These are phyloP conservation scores for Cronartium quercuum DNA, from an alignment of 1,284 basidiomycete species.

Conservation along the genomic window DNA sequence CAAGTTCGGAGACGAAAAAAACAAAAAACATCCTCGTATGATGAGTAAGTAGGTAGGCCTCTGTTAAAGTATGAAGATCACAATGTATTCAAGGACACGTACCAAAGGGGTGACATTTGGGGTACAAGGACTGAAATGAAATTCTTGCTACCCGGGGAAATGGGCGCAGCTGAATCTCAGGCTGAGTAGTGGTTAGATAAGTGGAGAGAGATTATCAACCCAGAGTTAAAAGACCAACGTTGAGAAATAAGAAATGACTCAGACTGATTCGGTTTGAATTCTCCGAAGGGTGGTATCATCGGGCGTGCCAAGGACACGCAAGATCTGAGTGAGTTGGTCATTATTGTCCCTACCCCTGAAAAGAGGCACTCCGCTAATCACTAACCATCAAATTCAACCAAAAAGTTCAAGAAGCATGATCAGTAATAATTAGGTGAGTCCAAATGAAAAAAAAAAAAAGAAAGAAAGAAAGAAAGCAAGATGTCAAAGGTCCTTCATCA, in stretches of 20 bases:
- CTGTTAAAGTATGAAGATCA: background rate
- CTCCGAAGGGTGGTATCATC: conserved; percentile 81
- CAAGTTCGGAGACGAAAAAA: background rate
- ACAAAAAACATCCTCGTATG: background rate
- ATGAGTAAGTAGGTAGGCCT: background rate
- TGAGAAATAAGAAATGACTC: conserved; percentile 47
- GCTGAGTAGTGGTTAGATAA: conserved; percentile 54
- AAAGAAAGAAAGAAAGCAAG: background rate
- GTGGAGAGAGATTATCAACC: background rate
- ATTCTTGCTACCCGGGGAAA: conserved; percentile 89
- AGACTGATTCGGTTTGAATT: conserved; percentile 81
- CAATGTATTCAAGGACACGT: background rate
- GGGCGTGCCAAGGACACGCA: conserved; percentile 94
- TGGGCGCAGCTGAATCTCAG: conserved; percentile 79
- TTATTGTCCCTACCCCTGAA: conserved; percentile 97
- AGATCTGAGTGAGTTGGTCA: conserved; percentile 94
- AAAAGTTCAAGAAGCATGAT: background rate
- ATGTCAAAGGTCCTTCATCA: no score
- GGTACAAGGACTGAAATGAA: conserved; percentile 77
- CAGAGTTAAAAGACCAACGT: background rate
- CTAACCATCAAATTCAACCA: conserved; percentile 42
- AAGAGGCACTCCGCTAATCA: conserved; percentile 89
- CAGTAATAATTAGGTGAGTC: background rate
- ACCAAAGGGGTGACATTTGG: conserved; percentile 76
- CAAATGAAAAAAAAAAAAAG: background rate